These are phyloP conservation scores for Mucor indicus DNA, from an alignment of 371 early-diverging fungal genomes.

Conservation along the genomic window DNA sequence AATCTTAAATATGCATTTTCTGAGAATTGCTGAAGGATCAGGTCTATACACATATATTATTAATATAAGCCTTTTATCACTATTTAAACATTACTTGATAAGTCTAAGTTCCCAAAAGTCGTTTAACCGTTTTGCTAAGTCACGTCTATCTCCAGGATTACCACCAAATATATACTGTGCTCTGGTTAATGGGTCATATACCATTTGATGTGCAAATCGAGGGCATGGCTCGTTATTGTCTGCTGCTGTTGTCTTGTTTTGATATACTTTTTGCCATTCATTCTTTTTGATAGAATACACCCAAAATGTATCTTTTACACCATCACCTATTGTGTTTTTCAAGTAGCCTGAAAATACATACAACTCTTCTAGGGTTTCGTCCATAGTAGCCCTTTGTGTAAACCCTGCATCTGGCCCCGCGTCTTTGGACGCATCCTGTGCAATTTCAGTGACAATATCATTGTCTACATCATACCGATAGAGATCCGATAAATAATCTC, in stretches of 20 bases:
- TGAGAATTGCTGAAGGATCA: constrained; percentile 51
- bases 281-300: constrained; percentile 62
- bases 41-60: too few relatives aligned
- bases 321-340: constrained; percentile 38
- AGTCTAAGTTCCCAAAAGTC: constrained; percentile 86
- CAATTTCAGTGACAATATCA: constrained; percentile 70
- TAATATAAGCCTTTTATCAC: neutral
- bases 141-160: constrained; percentile 69
- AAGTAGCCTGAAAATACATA: constrained; percentile 71
- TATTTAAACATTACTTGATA: constrained; percentile 43
- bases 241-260: constrained; percentile 11
- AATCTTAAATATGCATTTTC: constrained; percentile 60
- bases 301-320: constrained; percentile 74
- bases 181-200: constrained; percentile 61
- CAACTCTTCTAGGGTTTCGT: constrained; percentile 72
- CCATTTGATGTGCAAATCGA: constrained; percentile 86
- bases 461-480: constrained; percentile 78
- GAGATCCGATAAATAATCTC: constrained; percentile 74
- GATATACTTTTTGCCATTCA: constrained; percentile 75
- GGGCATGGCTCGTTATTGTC: constrained; percentile 63
- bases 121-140: constrained; percentile 61
- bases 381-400: constrained; percentile 85
- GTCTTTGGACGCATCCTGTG: constrained; percentile 66
- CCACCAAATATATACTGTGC: constrained; percentile 87
- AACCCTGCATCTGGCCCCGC: constrained; percentile 79